phyloP scores from a whole-genome alignment of 2,329 filamentous ascomycete genomes.

The Cladosporium velox region DNA sequence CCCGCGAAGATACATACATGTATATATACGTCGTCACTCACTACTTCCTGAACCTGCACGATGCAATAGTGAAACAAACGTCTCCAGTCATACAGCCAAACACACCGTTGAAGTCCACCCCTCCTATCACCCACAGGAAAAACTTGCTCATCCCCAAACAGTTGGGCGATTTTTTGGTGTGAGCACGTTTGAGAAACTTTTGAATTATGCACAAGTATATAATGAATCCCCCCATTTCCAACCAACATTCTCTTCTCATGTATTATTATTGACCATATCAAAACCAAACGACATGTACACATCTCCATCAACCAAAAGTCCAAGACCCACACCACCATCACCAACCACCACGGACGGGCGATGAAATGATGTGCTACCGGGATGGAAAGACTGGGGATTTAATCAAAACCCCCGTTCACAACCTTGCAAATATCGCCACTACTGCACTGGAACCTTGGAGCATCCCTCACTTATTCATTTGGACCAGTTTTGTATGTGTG shows the following conservation, averaged over 20 bases:
- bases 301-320: too few species aligned
- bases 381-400: background rate
- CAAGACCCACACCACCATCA: background rate
- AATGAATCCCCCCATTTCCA: background rate
- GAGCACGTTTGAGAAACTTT: too few species aligned
- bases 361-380: background rate
- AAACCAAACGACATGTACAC: background rate
- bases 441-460: background rate
- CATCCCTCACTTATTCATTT: background rate
- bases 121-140: background rate
- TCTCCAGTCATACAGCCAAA: too few species aligned
- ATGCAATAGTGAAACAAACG: too few species aligned
- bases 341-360: background rate
- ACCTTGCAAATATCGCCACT: background rate
- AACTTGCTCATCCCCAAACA: background rate
- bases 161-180: too few species aligned
- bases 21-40: too few species aligned
- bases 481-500: background rate
- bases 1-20: too few species aligned
- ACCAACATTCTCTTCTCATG: too few species aligned
- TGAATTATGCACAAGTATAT: background rate
- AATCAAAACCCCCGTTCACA: background rate
- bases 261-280: background rate
- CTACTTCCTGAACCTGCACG: too few species aligned
- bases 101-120: background rate